Base-by-base conservation (phyloP, 495 filamentous ascomycete genomes). In the Staphylotrichum longicolle region DNA sequence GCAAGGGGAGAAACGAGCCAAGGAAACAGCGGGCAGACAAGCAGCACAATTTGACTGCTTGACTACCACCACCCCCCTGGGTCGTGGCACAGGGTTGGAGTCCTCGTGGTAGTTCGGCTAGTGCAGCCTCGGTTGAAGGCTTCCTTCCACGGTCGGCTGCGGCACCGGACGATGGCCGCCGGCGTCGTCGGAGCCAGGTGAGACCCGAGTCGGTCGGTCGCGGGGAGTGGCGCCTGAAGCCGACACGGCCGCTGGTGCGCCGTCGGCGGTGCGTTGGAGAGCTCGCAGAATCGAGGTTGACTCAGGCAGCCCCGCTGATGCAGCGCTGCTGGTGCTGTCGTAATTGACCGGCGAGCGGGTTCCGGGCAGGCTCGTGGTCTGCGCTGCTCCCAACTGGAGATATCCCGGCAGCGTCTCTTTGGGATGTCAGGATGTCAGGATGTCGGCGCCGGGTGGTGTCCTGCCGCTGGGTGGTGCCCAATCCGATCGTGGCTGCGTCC, bases 51-150 rank as follows among this genome's bases (percentile, higher is more conserved):
- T 54, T 53, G 5, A 46, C 59, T 66, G 56, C 56, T 59, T 55
- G 62, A 46, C 56, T 67, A 61, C 62, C 65, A 65, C 67, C 65
- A 65, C 63, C 62, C 59, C 62, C 20, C 20, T 27, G 20, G 20
- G 1, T 27, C 20, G 20, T 27, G 20, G 20, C 20, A 27, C 47
- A 30, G 47, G 52, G 60, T 53, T 33, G 15, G 30, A 11, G 48
- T n/a, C 7, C 49, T 54, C 35, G 32, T 41, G 5, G 32, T 9
- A 1, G 35, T 56, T 58, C 56, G 46, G 45, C 56, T 50, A 39
- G 57, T 52, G 57, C 39, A 39, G 47, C 39, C 27, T 15, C 47
- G 47, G 57, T 12, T 55, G 52, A 32, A 41, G 32, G 11, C 20
- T 37, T 54, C n/a, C 15, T 20, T 32, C 27, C 20, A 3, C 6